Evolutionary conservation across 441 rosid genomes (phyloP).

Genomic region (Sinapis alba): DNA sequence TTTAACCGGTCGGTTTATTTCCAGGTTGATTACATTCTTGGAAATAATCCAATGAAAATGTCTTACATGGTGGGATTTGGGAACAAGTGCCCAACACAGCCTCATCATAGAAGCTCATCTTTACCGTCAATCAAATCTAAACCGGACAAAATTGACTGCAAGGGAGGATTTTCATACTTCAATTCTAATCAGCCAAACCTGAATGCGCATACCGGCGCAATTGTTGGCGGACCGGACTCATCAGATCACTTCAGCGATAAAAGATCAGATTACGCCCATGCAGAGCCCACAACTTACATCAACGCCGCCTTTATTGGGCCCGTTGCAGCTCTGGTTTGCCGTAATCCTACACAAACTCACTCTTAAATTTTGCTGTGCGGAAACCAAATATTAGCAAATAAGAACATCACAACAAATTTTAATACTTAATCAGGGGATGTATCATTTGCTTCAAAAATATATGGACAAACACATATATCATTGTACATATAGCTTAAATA

Average conservation of each 20-base stretch:
- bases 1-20: constrained; percentile 13
- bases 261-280: constrained; percentile 57
- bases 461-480: neutral
- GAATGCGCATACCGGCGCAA: constrained; percentile 57
- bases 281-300: constrained; percentile 67
- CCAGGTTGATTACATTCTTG: constrained; percentile 68
- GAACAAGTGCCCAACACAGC: constrained; percentile 46
- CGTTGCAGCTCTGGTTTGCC: constrained; percentile 53
- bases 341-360: constrained; percentile 20
- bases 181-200: constrained; percentile 45
- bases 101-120: constrained; percentile 69
- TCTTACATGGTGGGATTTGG: constrained; percentile 71
- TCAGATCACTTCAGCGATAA: constrained; percentile 49
- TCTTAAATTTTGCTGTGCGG: neutral
- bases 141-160: constrained; percentile 50
- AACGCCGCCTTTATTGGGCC: constrained; percentile 61
- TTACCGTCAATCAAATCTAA: constrained; percentile 53
- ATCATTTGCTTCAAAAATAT: neutral
- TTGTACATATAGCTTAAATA: neutral
- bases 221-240: constrained; percentile 66
- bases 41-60: constrained; percentile 63
- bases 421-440: neutral
- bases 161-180: constrained; percentile 46
- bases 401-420: constrained; percentile 4
- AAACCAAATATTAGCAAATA: neutral